A percentile compares a stretch with the other conserved stretches of the same genome.
phyloP scores from a whole-genome alignment of 805 yeast genomes.

The Hanseniaspora mollemarum region DNA sequence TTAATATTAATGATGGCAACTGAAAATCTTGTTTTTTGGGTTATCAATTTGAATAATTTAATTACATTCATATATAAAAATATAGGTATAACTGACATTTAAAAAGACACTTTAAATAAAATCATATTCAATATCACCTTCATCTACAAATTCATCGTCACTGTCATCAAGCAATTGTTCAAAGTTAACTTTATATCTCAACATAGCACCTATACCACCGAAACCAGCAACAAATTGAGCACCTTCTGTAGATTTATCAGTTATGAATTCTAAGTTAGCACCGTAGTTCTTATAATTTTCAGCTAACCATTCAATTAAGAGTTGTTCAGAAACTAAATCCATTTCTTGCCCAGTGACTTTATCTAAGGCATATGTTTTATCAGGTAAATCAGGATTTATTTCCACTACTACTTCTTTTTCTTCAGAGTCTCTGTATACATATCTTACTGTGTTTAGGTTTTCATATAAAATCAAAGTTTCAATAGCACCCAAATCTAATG shows the following conservation, averaged over 20 bases:
- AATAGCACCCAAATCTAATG: conserved; percentile 90
- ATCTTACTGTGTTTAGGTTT: conserved; percentile 75
- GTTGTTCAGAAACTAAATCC: conserved; percentile 76
- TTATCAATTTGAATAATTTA: background rate
- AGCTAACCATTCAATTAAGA: conserved; percentile 93
- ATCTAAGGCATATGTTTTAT: conserved; percentile 66
- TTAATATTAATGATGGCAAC: too few relatives aligned
- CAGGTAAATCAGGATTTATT: conserved; percentile 60
- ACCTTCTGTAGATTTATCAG: conserved; percentile 95
- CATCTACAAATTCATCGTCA: conserved; percentile 80
- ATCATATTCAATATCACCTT: conserved; percentile 34
- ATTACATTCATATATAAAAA: background rate
- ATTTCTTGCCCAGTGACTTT: conserved; percentile 81
- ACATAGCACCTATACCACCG: conserved; percentile 96
- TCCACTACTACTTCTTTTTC: conserved; percentile 65
- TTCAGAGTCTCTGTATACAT: conserved; percentile 71
- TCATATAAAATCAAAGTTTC: conserved; percentile 88
- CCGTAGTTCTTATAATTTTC: conserved; percentile 91
- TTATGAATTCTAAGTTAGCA: conserved; percentile 89
- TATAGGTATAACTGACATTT: background rate
- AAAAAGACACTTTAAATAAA: conserved; percentile 3
- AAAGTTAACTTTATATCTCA: conserved; percentile 93
- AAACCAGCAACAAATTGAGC: conserved; percentile 96
- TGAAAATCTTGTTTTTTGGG: too few relatives aligned
- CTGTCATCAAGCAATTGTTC: conserved; percentile 85